These are phyloP conservation scores for Calonectria hawksworthii DNA, from an alignment of 2,329 filamentous ascomycete species.

Conservation along the genomic window DNA sequence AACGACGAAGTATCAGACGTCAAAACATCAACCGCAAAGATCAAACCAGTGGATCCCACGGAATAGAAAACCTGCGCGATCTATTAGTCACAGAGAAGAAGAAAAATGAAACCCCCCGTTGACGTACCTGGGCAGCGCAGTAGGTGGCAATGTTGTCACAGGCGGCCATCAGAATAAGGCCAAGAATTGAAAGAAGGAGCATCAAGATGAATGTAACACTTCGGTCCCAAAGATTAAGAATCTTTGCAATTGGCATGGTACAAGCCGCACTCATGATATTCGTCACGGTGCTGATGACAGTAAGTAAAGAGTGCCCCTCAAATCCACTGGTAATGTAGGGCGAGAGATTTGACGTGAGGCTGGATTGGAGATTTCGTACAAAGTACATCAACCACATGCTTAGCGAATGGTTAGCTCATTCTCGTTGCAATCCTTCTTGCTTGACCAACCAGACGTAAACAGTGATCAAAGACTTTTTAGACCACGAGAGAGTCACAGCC, in stretches of 20 bases:
- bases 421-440: no score
- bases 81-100: not conserved
- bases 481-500: conserved; percentile 15
- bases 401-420: not conserved
- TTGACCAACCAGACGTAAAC: not conserved
- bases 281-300: conserved; percentile 60
- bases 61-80: conserved; percentile 66
- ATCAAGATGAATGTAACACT: conserved; percentile 51
- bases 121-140: conserved; percentile 44
- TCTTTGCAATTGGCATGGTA: conserved; percentile 50
- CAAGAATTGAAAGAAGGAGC: conserved; percentile 54
- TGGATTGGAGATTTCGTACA: conserved; percentile 57
- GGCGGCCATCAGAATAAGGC: conserved; percentile 67
- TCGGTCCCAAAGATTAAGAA: conserved; percentile 54
- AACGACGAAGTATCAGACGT: conserved; percentile 68
- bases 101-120: no score
- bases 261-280: conserved; percentile 48
- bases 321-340: conserved; percentile 56
- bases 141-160: conserved; percentile 61
- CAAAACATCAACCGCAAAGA: conserved; percentile 72
- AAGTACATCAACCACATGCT: conserved; percentile 61
- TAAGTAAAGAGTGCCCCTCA: conserved; percentile 51
- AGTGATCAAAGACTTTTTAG: conserved; percentile 1
- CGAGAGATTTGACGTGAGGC: conserved; percentile 50
- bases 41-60: conserved; percentile 67